phyloP scores from a whole-genome alignment of 202 grass and related monocot species.

The Cymbopogon flexuosus region DNA sequence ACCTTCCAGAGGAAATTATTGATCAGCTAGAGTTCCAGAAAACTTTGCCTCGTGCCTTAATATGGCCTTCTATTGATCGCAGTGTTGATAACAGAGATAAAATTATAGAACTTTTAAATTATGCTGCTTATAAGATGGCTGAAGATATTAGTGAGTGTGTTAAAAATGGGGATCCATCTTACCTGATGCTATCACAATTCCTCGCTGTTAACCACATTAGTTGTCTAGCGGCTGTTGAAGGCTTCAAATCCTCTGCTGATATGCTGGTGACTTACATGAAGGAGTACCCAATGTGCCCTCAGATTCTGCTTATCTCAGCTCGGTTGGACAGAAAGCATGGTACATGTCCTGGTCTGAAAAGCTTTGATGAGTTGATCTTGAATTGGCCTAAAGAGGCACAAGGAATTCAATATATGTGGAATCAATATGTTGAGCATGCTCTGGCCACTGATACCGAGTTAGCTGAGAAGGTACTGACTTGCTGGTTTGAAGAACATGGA shows the following conservation, averaged over 20 bases:
- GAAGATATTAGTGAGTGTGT: constrained; percentile 51
- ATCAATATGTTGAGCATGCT: constrained; percentile 64
- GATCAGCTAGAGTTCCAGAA: constrained; percentile 64
- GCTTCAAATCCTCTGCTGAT: constrained; percentile 46
- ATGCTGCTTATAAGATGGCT: constrained; percentile 57
- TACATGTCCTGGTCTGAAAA: constrained; percentile 38
- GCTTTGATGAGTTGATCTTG: constrained; percentile 65
- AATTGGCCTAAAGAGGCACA: constrained; percentile 69
- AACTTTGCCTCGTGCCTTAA: constrained; percentile 44
- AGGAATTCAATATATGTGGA: constrained; percentile 90
- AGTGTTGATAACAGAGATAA: constrained; percentile 39
- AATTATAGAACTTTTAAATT: constrained; percentile 53
- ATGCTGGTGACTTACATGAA: constrained; percentile 77
- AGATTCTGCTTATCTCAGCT: constrained; percentile 63
- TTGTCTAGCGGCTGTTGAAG: constrained; percentile 59
- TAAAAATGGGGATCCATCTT: constrained; percentile 55
- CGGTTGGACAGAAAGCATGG: constrained; percentile 43
- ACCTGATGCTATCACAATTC: constrained; percentile 67
- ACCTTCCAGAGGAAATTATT: constrained; percentile 69
- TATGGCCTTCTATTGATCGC: constrained; percentile 65
- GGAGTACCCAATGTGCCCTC: constrained; percentile 73
- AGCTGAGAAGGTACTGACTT: constrained; percentile 52
- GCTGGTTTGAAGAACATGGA: constrained; percentile 63
- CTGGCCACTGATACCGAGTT: constrained; percentile 54
- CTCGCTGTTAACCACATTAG: constrained; percentile 72